Base-by-base conservation (phyloP, 345 rosid genomes). In the Litchi chinensis region DNA sequence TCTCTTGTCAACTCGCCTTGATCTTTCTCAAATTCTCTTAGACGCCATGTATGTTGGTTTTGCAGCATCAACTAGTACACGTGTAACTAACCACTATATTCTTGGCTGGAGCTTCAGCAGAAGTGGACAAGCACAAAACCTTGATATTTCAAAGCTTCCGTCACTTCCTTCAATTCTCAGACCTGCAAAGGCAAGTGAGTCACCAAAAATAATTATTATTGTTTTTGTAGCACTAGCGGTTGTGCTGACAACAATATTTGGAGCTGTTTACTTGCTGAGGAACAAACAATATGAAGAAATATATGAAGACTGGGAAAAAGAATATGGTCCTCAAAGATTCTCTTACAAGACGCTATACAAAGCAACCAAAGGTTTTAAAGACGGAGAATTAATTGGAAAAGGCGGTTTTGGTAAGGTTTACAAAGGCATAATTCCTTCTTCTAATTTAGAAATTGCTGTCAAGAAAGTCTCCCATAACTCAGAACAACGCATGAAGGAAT, bases 261-360 rank as follows among this genome's bases (percentile, higher is more conserved):
- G 74, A 73, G 86, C 74, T 41, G 65, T 56, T 43, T 88, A 77
- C 60, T 3, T 69, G 22, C 48, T 82, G 18, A 69, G 84, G 76
- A 86, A 40, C 71, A 88, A 60, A 76, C 90, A 87, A 80, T 90
- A 82, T 8, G 89, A 86, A 18, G 95, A 93, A 80, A 83, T 83
- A 32, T 70, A 83, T 7, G 96, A 91, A 79, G 98, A 91, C 46
- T 90, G 93, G 95, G 97, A 90, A 78, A 78, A 71, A 59, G 89
- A 87, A 19, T 90, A 82, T 41, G 83, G 92, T 7, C 88, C 93
- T 63, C 93, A 89, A 22, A 87, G 95, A 59, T 90, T 86, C 68
- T 80, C 86, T 21, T 90, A 82, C 77, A 90, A 89, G 65, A 85
- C 83, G 60, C 86, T 93, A 5, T 88, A 87, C 60, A 72, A 67